Percentiles rank a stretch among this genome's conserved stretches.
These are phyloP conservation scores for Sporothrix dimorphospora DNA, from an alignment of 2,329 filamentous ascomycete species.

Conservation along the genomic window DNA sequence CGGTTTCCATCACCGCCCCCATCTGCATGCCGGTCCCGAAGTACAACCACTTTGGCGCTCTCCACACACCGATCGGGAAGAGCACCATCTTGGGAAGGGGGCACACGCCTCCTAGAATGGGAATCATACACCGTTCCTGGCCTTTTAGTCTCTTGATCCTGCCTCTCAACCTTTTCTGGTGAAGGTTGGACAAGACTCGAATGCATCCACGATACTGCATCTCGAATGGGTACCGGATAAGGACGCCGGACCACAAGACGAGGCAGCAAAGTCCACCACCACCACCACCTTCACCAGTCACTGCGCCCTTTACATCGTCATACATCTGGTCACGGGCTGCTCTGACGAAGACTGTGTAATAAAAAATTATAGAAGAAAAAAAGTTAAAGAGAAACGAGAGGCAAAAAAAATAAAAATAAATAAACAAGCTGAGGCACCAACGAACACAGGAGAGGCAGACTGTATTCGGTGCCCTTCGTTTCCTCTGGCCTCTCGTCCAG, in stretches of 20 bases:
- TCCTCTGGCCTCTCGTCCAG: neutral
- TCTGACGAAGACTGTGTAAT: neutral
- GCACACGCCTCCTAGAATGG: neutral
- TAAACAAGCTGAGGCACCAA: neutral
- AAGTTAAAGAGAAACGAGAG: neutral
- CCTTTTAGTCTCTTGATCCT: neutral
- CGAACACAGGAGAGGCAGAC: neutral
- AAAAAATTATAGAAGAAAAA: neutral
- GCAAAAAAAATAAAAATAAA: neutral
- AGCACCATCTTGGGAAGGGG: slow-evolving; percentile 23
- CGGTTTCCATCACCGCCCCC: neutral
- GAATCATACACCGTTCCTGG: neutral
- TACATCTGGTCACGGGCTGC: neutral
- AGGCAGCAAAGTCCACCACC: neutral
- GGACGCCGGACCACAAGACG: neutral
- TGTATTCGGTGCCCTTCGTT: neutral
- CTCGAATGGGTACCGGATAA: neutral
- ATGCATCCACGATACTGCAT: neutral
- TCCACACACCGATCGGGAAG: slow-evolving; percentile 23
- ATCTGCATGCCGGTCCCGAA: neutral
- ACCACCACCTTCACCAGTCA: neutral
- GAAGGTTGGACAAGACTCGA: neutral
- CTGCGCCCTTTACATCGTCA: neutral
- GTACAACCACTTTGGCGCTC: neutral
- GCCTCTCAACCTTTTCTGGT: too few species aligned